Base-by-base conservation (phyloP, 2,329 filamentous ascomycete genomes). In the Botrytis tulipae region DNA sequence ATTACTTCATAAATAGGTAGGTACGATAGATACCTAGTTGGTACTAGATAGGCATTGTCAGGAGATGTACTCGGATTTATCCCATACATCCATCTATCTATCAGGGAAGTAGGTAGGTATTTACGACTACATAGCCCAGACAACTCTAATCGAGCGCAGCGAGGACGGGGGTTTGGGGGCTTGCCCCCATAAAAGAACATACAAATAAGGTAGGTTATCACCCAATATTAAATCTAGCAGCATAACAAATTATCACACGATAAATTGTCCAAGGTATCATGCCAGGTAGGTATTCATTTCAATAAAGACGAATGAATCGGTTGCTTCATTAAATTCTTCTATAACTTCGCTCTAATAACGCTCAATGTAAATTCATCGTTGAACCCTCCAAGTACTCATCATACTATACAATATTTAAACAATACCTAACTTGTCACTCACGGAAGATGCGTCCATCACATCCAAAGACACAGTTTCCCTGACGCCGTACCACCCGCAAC, bases 381-480 rank as follows among this genome's bases (percentile, higher is more conserved):
- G 60, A 32, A 40, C 8, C 25, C 8, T 54, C 48, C 16, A 14
- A 32, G 16, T 35, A 42, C 18, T 48, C 44, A 25, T 44, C 25
- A 40, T 66, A 42, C 63, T 40, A 54, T 71, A 71, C 59, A 71
- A 37, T 42, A 59, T 57, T 29, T 25, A 57, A 42, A 57, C 48
- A 59, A 42, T 18, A 44, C 40, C 66, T 18, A 57, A 32, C 37
- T 57, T 42, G 25, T 22, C 40, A 42, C 3, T 32, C 35, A 37
- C 5, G n/a, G 7, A 3, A 4, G 42, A 57, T 68, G 2, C n/a
- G 16, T 32, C 51, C 48, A 46, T 77, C 67, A 97, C 87, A 92
- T 92, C 94, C 95, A 99, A 51, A 99, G 83, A 82, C 93, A 97
- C 40, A 98, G 82, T 83, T 98, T 98, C 3, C 96, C 96, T 80